Percentiles rank a stretch among this genome's conserved stretches.
These are phyloP conservation scores for Grosmannia huntii DNA, from an alignment of 2,329 filamentous ascomycete species.

Conservation along the genomic window DNA sequence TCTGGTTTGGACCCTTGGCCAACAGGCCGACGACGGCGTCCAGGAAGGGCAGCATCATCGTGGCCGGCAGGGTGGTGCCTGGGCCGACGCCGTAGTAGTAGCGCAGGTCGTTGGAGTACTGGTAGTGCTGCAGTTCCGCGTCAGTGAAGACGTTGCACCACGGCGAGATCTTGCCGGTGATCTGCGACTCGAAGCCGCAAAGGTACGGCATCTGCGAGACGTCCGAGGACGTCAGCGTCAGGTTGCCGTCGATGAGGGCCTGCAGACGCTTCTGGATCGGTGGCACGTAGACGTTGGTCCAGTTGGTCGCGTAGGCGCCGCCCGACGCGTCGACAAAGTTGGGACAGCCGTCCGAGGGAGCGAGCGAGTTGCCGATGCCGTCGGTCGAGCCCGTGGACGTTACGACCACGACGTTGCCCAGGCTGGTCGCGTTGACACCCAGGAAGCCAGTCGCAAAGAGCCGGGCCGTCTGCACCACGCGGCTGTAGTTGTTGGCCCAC, in stretches of 20 bases:
- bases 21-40: conserved; percentile 39
- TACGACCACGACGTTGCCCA: conserved; percentile 44
- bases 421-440: conserved; percentile 37
- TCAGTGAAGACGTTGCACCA: conserved; percentile 52
- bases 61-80: conserved; percentile 37
- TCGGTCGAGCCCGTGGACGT: conserved; percentile 37
- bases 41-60: conserved; percentile 50
- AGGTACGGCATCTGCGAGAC: conserved; percentile 43
- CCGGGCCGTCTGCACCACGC: conserved; percentile 48
- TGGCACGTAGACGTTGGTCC: conserved; percentile 18
- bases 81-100: conserved; percentile 56
- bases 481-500: conserved; percentile 54
- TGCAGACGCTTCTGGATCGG: conserved; percentile 42
- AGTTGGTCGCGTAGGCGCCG: conserved; percentile 26
- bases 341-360: conserved; percentile 50
- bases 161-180: conserved; percentile 45
- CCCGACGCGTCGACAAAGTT: conserved; percentile 42
- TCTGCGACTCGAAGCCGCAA: conserved; percentile 61
- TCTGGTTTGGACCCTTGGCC: conserved; percentile 34
- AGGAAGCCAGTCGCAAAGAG: conserved; percentile 50
- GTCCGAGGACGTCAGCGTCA: conserved; percentile 36
- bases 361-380: conserved; percentile 48
- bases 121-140: conserved; percentile 48
- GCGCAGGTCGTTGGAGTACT: conserved; percentile 54
- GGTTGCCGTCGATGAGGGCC: conserved; percentile 35